phyloP scores from a whole-genome alignment of 805 yeast species.

The Pichia californica region DNA sequence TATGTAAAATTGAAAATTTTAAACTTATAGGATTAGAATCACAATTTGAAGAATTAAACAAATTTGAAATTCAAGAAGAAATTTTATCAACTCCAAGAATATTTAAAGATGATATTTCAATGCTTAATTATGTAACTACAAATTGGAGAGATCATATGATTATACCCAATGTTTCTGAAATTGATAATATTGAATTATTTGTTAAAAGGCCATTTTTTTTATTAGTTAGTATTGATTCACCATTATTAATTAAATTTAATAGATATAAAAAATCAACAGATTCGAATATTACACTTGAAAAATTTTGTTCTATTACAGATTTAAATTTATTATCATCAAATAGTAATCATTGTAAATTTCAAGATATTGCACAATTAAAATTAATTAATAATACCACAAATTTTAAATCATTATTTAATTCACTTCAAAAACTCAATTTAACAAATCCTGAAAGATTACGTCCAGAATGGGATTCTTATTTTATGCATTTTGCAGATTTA shows the following conservation, averaged over 20 bases:
- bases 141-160: constrained; percentile 64
- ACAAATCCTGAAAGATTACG: constrained; percentile 56
- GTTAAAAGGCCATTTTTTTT: constrained; percentile 77
- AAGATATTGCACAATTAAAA: constrained; percentile 47
- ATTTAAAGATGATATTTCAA: constrained; percentile 30
- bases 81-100: neutral
- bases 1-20: constrained; percentile 46
- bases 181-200: constrained; percentile 39
- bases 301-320: constrained; percentile 12
- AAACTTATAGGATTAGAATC: constrained; percentile 21
- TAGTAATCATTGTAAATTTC: constrained; percentile 27
- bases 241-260: constrained; percentile 42
- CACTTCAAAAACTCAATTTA: constrained; percentile 37
- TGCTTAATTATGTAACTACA: constrained; percentile 55
- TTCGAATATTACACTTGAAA: constrained; percentile 8
- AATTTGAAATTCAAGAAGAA: neutral
- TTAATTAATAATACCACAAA: constrained; percentile 45
- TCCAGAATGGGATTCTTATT: constrained; percentile 95
- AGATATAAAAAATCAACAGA: constrained; percentile 21
- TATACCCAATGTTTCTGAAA: constrained; percentile 39
- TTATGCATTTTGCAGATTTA: constrained; percentile 86
- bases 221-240: constrained; percentile 73
- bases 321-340: constrained; percentile 21
- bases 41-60: constrained; percentile 1
- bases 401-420: constrained; percentile 32